Evolutionary conservation across 352 stramenopile species (phyloP), one percentile per base, ranked within the genome.

Genomic region (Phytophthora aleatoria): DNA sequence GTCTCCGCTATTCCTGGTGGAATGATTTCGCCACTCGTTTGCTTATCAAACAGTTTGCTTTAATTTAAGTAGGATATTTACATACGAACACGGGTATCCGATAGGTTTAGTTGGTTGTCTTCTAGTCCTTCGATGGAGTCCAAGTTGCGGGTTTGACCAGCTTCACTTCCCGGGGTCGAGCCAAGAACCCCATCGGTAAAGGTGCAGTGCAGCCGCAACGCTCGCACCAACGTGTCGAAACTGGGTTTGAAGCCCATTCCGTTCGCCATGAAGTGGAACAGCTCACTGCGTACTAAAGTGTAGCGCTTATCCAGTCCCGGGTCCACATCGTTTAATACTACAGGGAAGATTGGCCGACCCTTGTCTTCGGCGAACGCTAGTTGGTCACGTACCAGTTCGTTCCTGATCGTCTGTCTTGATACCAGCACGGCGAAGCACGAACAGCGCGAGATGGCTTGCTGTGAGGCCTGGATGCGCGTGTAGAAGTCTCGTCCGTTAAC

Each of bases 281-380:
- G 50, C 20, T 91, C 76, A 28, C 71, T 91, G 9, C 83, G 73
- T 15, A 86, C 79, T 0, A 94, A 70, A 7, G 85, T 81, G 52
- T 94, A 92, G 6, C 74, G 76, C 47, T 91, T 85, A 61, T 90
- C 83, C n/a, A 89, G 71, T 2, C 77, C 81, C 8, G 87, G 67
- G 28, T 83, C 69, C 5, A 90, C 15, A 13, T 92, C 76, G 28
- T 90, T 90, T 20, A 92, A 57, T n/a, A 90, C 69, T 5, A 94
- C 51, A 0, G 86, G 86, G 58, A 90, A 90, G 57, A 94, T 91
- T 5, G 79, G 75, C 0, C 81, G 81, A 0, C 70, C 70, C 56
- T 94, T 94, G 61, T 94, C 85, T 57, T 94, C 83, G 0, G 85
- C 85, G 54, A 90, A 93, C 11, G 83, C 85, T 9, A 94, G 51